Conservation (phyloP, 768 basidiomycete genomes). For the Rhodotorula paludigena region DNA sequence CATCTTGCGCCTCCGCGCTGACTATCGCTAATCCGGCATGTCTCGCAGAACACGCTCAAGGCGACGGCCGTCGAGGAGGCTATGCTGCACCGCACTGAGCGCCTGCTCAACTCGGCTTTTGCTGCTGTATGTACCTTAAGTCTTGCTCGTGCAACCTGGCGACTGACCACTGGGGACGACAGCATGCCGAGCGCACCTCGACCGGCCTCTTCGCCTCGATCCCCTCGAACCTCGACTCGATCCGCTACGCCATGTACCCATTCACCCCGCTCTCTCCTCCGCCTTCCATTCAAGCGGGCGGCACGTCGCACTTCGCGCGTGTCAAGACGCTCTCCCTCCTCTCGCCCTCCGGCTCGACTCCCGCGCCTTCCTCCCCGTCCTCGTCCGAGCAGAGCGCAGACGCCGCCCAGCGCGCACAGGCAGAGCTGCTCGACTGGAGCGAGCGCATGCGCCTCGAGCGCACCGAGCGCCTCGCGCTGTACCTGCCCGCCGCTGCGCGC, state of each 20-base stretch:
- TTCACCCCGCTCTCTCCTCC: not conserved
- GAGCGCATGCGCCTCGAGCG: constrained; percentile 16
- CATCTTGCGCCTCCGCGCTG: not conserved
- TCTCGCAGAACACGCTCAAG: not conserved
- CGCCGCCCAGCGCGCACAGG: not conserved
- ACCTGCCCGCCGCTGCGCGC: not conserved
- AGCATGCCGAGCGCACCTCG: not conserved
- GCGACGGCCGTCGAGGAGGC: constrained; percentile 15
- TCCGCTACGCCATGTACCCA: constrained; percentile 17
- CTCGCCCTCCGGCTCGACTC: no score
- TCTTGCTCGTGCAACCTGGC: not conserved
- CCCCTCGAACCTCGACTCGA: constrained; percentile 4
- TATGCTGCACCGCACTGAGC: not conserved
- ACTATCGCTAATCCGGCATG: no score
- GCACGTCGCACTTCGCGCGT: constrained; percentile 1
- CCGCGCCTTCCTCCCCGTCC: no score
- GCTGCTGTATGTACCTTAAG: not conserved
- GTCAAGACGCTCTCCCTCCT: not conserved
- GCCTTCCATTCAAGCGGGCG: not conserved
- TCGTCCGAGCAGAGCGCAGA: no score
- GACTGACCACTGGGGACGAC: not conserved
- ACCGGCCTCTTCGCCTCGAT: constrained; percentile 18
- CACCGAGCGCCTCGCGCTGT: not conserved
- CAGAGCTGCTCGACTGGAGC: constrained; percentile 5
- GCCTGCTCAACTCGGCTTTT: not conserved